These are phyloP conservation scores for Apiotrichum domesticum DNA, from an alignment of 1,284 basidiomycete genomes.

Conservation along the genomic window DNA sequence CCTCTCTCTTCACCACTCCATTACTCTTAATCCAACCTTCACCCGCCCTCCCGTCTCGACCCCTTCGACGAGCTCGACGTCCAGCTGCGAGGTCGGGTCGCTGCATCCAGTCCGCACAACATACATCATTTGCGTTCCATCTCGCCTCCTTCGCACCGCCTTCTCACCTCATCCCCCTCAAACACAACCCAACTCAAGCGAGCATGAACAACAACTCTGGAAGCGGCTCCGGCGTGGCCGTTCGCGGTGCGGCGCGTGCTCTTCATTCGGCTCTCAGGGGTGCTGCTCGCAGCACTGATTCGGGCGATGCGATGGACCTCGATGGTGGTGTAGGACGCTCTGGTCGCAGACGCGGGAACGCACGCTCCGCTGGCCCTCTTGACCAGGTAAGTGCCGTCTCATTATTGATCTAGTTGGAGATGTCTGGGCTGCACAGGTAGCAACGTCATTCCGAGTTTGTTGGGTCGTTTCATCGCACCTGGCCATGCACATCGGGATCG, in stretches of 20 bases:
- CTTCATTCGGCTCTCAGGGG: constrained; percentile 25
- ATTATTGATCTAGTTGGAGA: not conserved
- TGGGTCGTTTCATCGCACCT: too few relatives aligned
- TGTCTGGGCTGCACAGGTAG: too few relatives aligned
- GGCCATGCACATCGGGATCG: too few relatives aligned
- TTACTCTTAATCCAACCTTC: too few relatives aligned
- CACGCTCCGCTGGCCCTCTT: constrained; percentile 26
- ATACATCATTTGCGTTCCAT: not conserved
- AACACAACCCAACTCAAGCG: too few relatives aligned
- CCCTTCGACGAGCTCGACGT: not conserved
- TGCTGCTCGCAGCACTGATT: constrained; percentile 27
- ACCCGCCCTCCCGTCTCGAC: too few relatives aligned
- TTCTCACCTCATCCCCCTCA: not conserved
- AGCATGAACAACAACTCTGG: not conserved
- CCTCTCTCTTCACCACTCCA: too few relatives aligned
- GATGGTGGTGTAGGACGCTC: constrained; percentile 25
- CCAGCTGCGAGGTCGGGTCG: not conserved
- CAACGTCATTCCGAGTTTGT: too few relatives aligned
- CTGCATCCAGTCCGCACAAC: not conserved
- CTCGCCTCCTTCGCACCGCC: not conserved
- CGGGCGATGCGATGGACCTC: constrained; percentile 29
- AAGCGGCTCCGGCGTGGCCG: not conserved
- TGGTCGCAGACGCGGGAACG: constrained; percentile 14
- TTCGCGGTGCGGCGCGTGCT: constrained; percentile 8
- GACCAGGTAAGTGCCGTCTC: constrained; percentile 30